Evolutionary conservation across 345 rosid species (phyloP).

Genomic region (Cardamine occulta): DNA sequence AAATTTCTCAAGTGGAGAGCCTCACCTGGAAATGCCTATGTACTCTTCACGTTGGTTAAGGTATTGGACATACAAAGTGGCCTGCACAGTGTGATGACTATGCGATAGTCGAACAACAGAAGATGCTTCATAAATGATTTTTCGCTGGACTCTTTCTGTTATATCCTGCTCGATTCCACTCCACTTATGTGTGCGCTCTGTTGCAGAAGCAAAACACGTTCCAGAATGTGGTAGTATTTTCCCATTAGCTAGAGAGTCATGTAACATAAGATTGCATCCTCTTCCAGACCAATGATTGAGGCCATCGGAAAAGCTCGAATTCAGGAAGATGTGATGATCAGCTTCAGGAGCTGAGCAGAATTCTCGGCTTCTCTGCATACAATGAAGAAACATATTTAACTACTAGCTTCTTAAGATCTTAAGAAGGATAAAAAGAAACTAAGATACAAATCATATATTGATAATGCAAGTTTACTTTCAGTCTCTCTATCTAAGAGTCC

Average conservation of each 20-base stretch:
- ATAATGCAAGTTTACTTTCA: neutral
- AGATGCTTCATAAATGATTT: conserved; percentile 70
- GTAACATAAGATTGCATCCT: conserved; percentile 79
- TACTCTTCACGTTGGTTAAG: conserved; percentile 76
- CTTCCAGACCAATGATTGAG: conserved; percentile 90
- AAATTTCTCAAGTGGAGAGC: neutral
- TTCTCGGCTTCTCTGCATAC: conserved; percentile 37
- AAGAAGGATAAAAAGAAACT: conserved; percentile 10
- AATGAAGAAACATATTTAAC: conserved; percentile 2
- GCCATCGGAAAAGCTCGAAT: conserved; percentile 83
- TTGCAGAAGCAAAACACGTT: conserved; percentile 72
- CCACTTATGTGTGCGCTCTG: conserved; percentile 87
- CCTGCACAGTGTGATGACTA: conserved; percentile 61
- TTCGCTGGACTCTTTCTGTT: conserved; percentile 72
- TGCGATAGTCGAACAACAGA: conserved; percentile 82
- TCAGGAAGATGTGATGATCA: conserved; percentile 61
- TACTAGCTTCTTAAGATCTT: conserved; percentile 8
- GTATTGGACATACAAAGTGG: conserved; percentile 77
- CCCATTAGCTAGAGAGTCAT: conserved; percentile 79
- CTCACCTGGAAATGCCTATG: conserved; percentile 78
- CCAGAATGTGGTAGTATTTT: conserved; percentile 73
- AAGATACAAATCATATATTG: conserved; percentile 4
- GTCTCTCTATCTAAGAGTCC: conserved; percentile 10
- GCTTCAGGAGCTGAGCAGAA: conserved; percentile 47
- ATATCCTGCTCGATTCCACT: conserved; percentile 93